Conservation (phyloP, 352 stramenopile species). For the Pythium myriotylum region DNA sequence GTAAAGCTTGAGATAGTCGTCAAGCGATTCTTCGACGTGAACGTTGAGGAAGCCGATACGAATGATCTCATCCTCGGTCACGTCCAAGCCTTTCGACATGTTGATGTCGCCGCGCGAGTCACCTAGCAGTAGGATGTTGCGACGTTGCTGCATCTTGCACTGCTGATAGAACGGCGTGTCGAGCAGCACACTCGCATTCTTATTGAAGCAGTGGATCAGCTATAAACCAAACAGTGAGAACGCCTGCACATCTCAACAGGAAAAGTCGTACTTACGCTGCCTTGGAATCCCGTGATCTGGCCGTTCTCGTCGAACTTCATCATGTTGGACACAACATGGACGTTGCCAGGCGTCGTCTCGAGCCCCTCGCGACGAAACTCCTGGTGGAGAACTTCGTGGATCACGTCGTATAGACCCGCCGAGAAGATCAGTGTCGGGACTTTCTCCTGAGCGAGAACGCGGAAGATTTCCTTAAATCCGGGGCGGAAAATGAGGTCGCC, state of each 20-base stretch:
- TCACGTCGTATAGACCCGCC: slow-evolving; percentile 77
- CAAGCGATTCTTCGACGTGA: slow-evolving; percentile 60
- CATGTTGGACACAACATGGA: slow-evolving; percentile 81
- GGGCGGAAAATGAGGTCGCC: slow-evolving; percentile 59
- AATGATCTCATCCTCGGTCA: slow-evolving; percentile 54
- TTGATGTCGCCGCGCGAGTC: slow-evolving; percentile 64
- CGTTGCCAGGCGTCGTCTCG: slow-evolving; percentile 40
- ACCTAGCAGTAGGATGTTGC: slow-evolving; percentile 68
- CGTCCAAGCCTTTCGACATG: slow-evolving; percentile 59
- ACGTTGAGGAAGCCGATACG: slow-evolving; percentile 74
- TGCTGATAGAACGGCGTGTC: slow-evolving; percentile 63
- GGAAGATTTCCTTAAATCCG: slow-evolving; percentile 70
- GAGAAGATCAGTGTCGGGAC: slow-evolving; percentile 80
- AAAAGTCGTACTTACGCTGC: slow-evolving; percentile 28
- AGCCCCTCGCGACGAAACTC: slow-evolving; percentile 37
- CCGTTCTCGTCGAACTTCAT: slow-evolving; percentile 62
- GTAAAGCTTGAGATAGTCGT: slow-evolving; percentile 64
- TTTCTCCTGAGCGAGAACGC: slow-evolving; percentile 47
- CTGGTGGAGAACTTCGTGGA: slow-evolving; percentile 53
- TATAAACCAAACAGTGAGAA: no score
- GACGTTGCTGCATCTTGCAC: slow-evolving; percentile 49
- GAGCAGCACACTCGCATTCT: slow-evolving; percentile 67
- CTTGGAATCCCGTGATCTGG: slow-evolving; percentile 54
- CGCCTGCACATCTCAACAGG: neutral
- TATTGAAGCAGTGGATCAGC: slow-evolving; percentile 80